A percentile compares a stretch with the other conserved stretches of the same genome.
phyloP scores from a whole-genome alignment of 2,329 filamentous ascomycete genomes.

The Paraphoma chrysanthemicola region DNA sequence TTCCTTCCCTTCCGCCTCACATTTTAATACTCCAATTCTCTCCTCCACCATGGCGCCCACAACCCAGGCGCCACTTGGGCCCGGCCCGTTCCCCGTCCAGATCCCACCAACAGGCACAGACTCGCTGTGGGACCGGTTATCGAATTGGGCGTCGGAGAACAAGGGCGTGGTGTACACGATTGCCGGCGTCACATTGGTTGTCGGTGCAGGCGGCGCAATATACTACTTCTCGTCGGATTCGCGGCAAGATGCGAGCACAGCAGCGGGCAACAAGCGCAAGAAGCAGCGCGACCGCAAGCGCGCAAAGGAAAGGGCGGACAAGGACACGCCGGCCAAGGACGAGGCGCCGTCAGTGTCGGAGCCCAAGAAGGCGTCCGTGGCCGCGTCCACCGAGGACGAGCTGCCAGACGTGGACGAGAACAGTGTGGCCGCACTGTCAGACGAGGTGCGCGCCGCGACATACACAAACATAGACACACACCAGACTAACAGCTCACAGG shows the following conservation, averaged over 20 bases:
- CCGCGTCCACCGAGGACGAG: conserved; percentile 52
- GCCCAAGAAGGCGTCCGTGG: conserved; percentile 44
- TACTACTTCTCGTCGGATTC: conserved; percentile 77
- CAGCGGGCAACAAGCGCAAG: conserved; percentile 66
- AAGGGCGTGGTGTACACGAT: conserved; percentile 96
- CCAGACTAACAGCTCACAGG: conserved; percentile 28
- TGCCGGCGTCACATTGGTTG: conserved; percentile 89
- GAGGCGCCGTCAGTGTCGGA: conserved; percentile 28
- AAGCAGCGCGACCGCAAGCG: conserved; percentile 91
- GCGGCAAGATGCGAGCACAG: conserved; percentile 49
- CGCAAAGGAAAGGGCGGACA: conserved; percentile 73
- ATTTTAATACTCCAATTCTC: neutral
- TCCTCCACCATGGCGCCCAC: conserved; percentile 37
- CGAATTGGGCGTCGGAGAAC: conserved; percentile 92
- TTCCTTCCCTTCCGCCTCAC: conserved; percentile 2
- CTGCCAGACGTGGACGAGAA: conserved; percentile 58
- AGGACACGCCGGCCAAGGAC: conserved; percentile 57
- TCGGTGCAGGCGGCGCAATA: conserved; percentile 87
- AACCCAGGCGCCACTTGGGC: conserved; percentile 31
- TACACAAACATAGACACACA: too few species aligned
- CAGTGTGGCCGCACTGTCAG: conserved; percentile 52
- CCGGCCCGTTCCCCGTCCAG: conserved; percentile 45
- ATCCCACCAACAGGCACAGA: conserved; percentile 60
- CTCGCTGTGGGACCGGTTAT: conserved; percentile 87
- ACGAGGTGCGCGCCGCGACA: conserved; percentile 33